Evolutionary conservation across 805 yeast genomes (phyloP), one percentile per base, ranked within the genome.

Genomic region (Kodamaea kakaduensis): DNA sequence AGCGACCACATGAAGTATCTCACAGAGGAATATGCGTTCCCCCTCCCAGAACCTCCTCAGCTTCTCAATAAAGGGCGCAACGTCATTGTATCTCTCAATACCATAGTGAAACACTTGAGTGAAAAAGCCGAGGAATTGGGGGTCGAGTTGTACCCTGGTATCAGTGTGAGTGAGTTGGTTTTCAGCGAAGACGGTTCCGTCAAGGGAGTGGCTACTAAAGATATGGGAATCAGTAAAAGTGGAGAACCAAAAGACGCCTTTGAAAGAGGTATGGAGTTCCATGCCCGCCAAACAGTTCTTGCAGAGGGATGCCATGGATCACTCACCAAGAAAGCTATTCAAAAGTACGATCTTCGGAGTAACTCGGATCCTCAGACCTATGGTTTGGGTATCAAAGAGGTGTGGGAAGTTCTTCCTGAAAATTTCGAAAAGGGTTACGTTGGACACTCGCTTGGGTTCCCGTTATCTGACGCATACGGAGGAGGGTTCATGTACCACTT

Each of bases 301-400:
- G 96, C 96, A 4, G 98, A 93, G 63, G 98, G 98, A n/a, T 93
- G 98, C 56, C 97, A 89, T 60, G 98, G 98, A 0, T 88, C 96
- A 1, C 66, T 93, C 36, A 71, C 89, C 9, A 90, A 93, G 56
- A 75, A 83, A 53, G 81, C 77, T 0, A 81, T 90, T 35, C 64
- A 71, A 36, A 77, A 80, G 48, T 90, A 63, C 59, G 69, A 79
- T 27, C 64, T 93, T 41, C 75, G 97, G 39, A 69, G 72, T 32
- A 73, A 75, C 20, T 67, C 71, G 34, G 71, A 75, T 34, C 80
- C 80, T 13, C 98, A 93, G 64, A 88, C 97, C 0, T 93, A 93
- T 60, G 99, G 98, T 9, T 59, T 93, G 16, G 99, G 99, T 24
- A 73, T 93, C 40, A 93, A 93, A 58, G 99, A 93, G 61, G 90